Evolutionary conservation across 345 rosid genomes (phyloP), one percentile per base, ranked within the genome.

Genomic region (Psidium friedrichsthalianum): DNA sequence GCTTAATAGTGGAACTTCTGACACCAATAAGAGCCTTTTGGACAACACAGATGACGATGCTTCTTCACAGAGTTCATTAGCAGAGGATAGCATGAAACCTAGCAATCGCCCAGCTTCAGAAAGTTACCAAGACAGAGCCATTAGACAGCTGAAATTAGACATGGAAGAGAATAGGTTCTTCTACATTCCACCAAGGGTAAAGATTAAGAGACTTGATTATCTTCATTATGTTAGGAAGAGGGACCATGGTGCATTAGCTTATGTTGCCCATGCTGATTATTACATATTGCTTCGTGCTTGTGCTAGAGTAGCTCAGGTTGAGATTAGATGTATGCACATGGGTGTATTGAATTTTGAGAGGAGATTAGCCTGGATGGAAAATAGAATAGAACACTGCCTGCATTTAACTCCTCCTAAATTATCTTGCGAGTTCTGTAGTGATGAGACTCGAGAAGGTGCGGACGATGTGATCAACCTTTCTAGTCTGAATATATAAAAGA

Each of bases 231-330:
- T 49, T 32, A 92, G 96, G 92, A 97, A 91, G 87, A 90, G 69
- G 83, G 94, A 93, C 42, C 91, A 91, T 44, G 98, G 97, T 56
- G 87, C 88, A 29, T 83, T 90, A 55, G 86, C 90, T 49, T 94
- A 93, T 8, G 92, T 85, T 15, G 96, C 96, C 18, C 98, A 95
- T 84, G 97, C 96, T 6, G 98, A 95, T 90, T 95, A 97, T 86
- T 95, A 94, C 90, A 93, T 95, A 74, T 86, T 95, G 80, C 93
- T 95, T 84, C 92, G 93, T 18, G 91, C 91, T 58, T 95, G 96
- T 84, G 97, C 96, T 29, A 87, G 83, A 82, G 91, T 89, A 11
- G 94, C 92, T 29, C 91, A 93, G 89, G 90, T 96, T 11, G 97
- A 94, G 76, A 85, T 85, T 40, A 90, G 96, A 84, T 90, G 86